Conservation (phyloP, 345 rosid species). For the Syzygium aqueum region DNA sequence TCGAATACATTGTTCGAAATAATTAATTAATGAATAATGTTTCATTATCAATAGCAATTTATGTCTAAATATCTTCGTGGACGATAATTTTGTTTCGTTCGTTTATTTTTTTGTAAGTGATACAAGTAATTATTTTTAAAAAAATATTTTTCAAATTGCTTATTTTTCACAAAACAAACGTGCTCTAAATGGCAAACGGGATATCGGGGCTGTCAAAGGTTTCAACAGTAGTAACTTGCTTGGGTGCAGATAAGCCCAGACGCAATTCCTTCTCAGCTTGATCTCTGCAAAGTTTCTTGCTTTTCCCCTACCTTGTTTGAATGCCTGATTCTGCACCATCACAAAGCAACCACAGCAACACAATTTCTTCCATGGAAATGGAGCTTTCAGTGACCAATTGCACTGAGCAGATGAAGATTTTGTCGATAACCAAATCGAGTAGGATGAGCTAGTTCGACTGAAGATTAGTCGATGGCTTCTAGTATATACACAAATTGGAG, state of each 20-base stretch:
- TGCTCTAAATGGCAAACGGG: background rate
- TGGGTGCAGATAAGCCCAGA: background rate
- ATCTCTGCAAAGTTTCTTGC: background rate
- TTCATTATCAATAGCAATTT: no score
- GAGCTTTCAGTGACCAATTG: background rate
- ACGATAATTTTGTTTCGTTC: no score
- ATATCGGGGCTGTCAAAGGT: background rate
- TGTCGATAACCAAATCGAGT: background rate
- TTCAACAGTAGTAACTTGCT: background rate
- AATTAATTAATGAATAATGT: no score
- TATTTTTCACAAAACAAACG: no score
- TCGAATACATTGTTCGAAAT: no score
- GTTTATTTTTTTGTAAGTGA: no score
- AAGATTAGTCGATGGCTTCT: background rate
- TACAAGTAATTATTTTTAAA: no score
- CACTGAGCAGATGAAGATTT: background rate
- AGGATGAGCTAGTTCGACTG: background rate
- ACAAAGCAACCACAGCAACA: accelerated
- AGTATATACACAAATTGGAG: background rate
- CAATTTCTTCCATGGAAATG: background rate
- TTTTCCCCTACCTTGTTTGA: background rate
- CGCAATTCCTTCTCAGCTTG: background rate
- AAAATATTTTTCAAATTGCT: no score
- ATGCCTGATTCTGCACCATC: background rate
- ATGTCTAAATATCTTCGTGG: no score